These are phyloP conservation scores for Pseudoperonospora humuli DNA, from an alignment of 352 stramenopile genomes.

Conservation along the genomic window DNA sequence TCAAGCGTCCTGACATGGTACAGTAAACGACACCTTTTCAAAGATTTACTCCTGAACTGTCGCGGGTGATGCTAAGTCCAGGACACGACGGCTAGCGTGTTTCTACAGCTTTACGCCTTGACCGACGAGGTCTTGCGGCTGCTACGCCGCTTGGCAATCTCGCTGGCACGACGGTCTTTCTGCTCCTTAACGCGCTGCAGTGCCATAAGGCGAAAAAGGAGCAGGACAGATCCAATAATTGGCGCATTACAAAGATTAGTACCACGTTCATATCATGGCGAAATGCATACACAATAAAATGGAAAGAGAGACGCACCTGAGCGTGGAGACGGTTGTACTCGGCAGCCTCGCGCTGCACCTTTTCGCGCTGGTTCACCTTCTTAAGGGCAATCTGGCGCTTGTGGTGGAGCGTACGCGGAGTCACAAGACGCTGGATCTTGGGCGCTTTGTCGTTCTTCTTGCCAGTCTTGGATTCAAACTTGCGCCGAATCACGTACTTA, in stretches of 20 bases:
- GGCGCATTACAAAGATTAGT: conserved; percentile 37
- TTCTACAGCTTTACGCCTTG: conserved; percentile 72
- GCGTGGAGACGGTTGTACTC: conserved; percentile 97
- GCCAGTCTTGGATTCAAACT: conserved; percentile 98
- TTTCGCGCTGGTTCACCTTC: conserved; percentile 83
- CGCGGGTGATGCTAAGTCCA: conserved; percentile 8
- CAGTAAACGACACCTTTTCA: not conserved
- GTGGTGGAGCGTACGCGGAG: conserved; percentile 94
- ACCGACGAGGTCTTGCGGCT: conserved; percentile 92
- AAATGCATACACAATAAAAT: not conserved
- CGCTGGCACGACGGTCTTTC: conserved; percentile 95
- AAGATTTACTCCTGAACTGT: conserved; percentile 9
- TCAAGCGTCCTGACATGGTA: not conserved
- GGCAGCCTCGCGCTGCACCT: conserved; percentile 90
- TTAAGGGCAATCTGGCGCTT: conserved; percentile 87
- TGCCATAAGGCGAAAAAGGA: conserved; percentile 91
- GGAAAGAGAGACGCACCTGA: conserved; percentile 53
- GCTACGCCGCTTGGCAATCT: conserved; percentile 97
- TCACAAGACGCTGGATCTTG: conserved; percentile 99
- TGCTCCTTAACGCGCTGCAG: conserved; percentile 97
- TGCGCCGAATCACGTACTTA: conserved; percentile 98
- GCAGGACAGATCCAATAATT: conserved; percentile 49
- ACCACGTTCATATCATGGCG: not conserved
- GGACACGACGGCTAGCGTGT: conserved; percentile 14
- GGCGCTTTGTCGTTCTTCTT: conserved; percentile 97